Evolutionary conservation across 148 eudicot species (phyloP), one percentile per base, ranked within the genome.

Genomic region (Tetragonia tetragonoides): DNA sequence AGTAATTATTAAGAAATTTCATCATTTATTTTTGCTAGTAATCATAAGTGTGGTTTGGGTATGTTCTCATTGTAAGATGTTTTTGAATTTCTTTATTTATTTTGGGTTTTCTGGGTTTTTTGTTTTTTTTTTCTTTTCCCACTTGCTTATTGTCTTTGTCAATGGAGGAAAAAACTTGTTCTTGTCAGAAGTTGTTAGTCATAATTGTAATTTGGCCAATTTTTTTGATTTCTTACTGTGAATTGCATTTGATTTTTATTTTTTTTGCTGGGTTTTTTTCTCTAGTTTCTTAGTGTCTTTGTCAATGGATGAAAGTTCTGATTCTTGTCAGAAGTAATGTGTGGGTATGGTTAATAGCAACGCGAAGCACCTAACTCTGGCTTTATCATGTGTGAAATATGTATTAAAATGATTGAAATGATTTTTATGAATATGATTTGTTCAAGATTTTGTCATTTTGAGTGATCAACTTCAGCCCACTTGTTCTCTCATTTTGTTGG

Each of bases 341-440:
- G 40, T 60, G 68, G 77, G 68, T 53, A 49, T 37, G 65, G 75
- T 82, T 68, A 24, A 24, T 21, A 68, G 73, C 63, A 81, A 81
- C 71, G 84, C 77, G 3, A 78, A 59, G 75, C 38, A 73, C 65
- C 81, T 60, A 77, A 78, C 68, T 67, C 73, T 61, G 74, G 63
- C 63, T 47, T 77, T 61, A 16, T 17, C 37, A 44, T 53, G n/a
- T 60, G 10, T 18, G 64, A 54, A 54, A 54, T 14, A 54, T 15
- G 15, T 17, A 12, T 20, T 59, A 5, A 11, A 8, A n/a, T 60
- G n/a, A 18, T 23, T 42, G 66, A 66, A 56, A 9, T 39, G 53
- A 51, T 6, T 68, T 18, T 64, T 34, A 42, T 73, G 57, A 39
- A 73, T 49, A 10, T 81, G 70, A 51, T 65, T 67, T 67, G 57